These are phyloP conservation scores for Xylaria sp. DNA, from an alignment of 2,329 filamentous ascomycete species.

Conservation along the genomic window DNA sequence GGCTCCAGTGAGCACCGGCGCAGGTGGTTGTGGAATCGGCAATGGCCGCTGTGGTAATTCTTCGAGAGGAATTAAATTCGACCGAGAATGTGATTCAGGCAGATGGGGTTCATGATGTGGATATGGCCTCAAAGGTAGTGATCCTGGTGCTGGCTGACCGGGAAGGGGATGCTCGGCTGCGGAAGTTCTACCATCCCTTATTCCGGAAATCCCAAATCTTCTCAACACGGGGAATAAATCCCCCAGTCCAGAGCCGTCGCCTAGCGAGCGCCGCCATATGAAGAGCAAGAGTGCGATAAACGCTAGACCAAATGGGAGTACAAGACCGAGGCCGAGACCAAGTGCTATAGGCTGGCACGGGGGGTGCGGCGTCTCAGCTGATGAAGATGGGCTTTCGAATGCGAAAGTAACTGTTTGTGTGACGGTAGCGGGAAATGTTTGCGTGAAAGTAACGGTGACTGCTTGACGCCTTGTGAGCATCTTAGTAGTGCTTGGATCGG, in stretches of 20 bases:
- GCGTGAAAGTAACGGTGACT: neutral
- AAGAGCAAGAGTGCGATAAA: neutral
- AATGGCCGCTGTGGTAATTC: neutral
- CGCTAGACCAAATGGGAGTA: neutral
- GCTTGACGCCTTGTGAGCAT: neutral
- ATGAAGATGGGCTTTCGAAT: neutral
- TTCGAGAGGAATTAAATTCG: neutral
- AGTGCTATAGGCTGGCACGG: neutral
- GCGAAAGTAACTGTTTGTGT: neutral
- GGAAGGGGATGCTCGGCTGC: neutral
- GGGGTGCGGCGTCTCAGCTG: neutral
- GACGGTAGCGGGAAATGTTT: neutral
- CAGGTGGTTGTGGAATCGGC: neutral
- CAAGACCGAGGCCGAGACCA: neutral
- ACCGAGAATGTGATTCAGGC: neutral
- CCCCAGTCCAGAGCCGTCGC: neutral
- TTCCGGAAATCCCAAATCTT: neutral
- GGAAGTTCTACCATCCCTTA: neutral
- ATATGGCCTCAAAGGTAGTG: neutral
- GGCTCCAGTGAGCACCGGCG: neutral
- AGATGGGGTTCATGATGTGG: neutral
- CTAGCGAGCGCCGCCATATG: neutral
- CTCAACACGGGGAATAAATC: neutral
- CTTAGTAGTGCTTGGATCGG: neutral
- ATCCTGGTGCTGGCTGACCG: neutral